Percentiles rank a stretch among this genome's conserved stretches.
phyloP scores from a whole-genome alignment of 2,329 filamentous ascomycete species.

The Botrytis galanthina region DNA sequence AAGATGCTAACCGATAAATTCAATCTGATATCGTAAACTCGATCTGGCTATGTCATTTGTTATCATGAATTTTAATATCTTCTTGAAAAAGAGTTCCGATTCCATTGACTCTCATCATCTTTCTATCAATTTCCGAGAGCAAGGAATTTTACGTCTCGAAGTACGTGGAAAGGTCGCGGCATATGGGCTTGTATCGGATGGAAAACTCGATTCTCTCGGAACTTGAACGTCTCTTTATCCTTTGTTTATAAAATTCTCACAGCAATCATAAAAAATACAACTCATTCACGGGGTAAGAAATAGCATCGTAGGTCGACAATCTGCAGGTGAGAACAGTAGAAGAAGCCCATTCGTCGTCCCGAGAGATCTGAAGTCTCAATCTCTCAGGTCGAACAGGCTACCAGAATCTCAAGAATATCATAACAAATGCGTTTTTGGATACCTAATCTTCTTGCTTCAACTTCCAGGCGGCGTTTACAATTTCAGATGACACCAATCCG shows the following conservation, averaged over 20 bases:
- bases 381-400: background rate
- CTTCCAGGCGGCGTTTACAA: background rate
- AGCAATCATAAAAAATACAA: background rate
- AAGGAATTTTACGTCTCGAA: background rate
- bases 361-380: background rate
- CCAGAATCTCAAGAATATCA: background rate
- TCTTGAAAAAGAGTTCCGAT: background rate
- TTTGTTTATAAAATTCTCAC: background rate
- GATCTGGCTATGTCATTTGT: background rate
- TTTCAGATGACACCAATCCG: background rate
- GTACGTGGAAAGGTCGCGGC: background rate
- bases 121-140: background rate
- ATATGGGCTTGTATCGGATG: background rate
- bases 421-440: background rate
- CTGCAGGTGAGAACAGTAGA: background rate
- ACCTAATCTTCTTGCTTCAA: background rate
- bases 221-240: background rate
- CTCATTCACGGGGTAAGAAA: background rate
- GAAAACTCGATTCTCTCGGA: background rate
- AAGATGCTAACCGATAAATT: background rate
- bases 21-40: background rate
- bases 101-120: background rate
- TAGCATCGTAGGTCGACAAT: background rate
- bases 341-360: background rate
- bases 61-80: background rate